Conservation (phyloP, 495 filamentous ascomycete genomes). For the Cercophora samala region DNA sequence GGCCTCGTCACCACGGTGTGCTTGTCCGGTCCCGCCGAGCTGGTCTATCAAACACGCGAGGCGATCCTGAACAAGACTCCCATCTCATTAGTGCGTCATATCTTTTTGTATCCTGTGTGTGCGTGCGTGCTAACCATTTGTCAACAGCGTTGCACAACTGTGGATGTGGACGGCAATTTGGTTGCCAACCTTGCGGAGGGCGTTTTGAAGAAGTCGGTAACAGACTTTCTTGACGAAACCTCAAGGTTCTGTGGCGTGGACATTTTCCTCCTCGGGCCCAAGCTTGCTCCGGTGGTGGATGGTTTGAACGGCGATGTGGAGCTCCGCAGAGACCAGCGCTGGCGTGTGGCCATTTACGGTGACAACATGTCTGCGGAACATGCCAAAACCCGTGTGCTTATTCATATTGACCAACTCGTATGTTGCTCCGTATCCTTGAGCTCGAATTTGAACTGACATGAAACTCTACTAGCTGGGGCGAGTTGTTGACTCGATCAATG, state of each 20-base stretch:
- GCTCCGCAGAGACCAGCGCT: conserved; percentile 64
- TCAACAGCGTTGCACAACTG: conserved; percentile 76
- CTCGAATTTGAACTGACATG: conserved; percentile 14
- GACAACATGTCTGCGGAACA: conserved; percentile 94
- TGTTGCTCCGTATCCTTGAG: conserved; percentile 30
- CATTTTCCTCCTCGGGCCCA: conserved; percentile 89
- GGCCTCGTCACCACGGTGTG: conserved; percentile 87
- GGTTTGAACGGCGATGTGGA: conserved; percentile 53
- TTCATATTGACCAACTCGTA: conserved; percentile 97
- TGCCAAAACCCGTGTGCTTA: conserved; percentile 90
- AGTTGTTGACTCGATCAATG: conserved; percentile 72
- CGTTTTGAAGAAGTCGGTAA: conserved; percentile 57
- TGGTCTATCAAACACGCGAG: conserved; percentile 78
- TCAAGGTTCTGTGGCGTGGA: conserved; percentile 87
- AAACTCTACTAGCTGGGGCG: conserved; percentile 66
- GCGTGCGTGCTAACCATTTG: conserved; percentile 18
- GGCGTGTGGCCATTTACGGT: conserved; percentile 89
- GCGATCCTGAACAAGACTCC: conserved; percentile 83
- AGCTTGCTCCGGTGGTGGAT: conserved; percentile 64
- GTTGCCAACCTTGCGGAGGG: conserved; percentile 76
- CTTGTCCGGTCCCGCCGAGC: conserved; percentile 77
- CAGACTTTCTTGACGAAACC: conserved; percentile 80
- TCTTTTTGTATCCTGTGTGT: conserved; percentile 7
- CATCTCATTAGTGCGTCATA: conserved; percentile 70
- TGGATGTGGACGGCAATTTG: conserved; percentile 86